These are phyloP conservation scores for Malania oleifera DNA, from an alignment of 164 flowering plant genomes.

Conservation along the genomic window DNA sequence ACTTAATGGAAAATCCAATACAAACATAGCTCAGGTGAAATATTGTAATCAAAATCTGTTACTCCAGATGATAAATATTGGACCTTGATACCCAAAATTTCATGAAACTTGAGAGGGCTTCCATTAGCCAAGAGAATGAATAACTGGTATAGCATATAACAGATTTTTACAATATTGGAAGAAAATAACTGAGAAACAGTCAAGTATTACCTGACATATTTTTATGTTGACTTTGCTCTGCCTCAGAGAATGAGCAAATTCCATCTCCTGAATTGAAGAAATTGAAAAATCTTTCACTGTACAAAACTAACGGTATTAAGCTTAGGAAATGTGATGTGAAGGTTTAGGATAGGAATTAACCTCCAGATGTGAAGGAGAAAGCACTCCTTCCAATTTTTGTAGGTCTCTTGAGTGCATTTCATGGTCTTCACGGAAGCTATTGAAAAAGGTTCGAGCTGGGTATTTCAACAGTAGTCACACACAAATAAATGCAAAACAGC, in stretches of 20 bases:
- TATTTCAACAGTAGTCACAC: slow-evolving; percentile 8
- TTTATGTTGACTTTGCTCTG: slow-evolving; percentile 82
- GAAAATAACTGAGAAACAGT: background rate
- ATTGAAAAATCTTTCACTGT: background rate
- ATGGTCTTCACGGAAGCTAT: slow-evolving; percentile 88
- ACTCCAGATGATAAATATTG: background rate
- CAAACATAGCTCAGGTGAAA: background rate
- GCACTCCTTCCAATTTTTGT: slow-evolving; percentile 92
- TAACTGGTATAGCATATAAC: background rate
- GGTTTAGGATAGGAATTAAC: slow-evolving; percentile 30
- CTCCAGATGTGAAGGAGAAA: slow-evolving; percentile 91
- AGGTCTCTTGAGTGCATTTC: slow-evolving; percentile 85
- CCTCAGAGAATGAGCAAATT: slow-evolving; percentile 87
- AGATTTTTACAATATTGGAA: background rate
- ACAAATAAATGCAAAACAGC: background rate
- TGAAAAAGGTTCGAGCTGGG: slow-evolving; percentile 80
- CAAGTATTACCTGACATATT: slow-evolving; percentile 73
- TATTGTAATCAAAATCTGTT: background rate
- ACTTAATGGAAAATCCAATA: no score
- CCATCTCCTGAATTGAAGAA: slow-evolving; percentile 70
- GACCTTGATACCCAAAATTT: no score
- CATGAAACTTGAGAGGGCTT: background rate
- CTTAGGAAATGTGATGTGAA: background rate
- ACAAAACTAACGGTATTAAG: background rate
- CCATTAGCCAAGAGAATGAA: background rate